Percentiles rank a stretch among this genome's conserved stretches.
Conservation (phyloP, 148 eudicot species). For the Spergularia marina region DNA sequence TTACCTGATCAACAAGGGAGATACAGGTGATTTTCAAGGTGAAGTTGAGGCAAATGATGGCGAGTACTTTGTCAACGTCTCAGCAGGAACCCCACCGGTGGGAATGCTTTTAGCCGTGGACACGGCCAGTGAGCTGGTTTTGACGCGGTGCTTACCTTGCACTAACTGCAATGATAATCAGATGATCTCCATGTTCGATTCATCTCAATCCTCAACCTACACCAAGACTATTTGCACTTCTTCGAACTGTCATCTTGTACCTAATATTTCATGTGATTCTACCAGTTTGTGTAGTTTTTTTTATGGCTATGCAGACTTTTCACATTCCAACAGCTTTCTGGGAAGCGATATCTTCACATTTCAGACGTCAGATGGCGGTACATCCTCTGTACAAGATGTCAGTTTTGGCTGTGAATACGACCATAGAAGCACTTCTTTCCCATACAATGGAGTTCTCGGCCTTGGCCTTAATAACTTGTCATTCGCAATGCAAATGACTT, state of each 20-base stretch:
- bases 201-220: slow-evolving; percentile 12
- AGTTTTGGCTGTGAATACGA: slow-evolving; percentile 18
- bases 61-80: slow-evolving; percentile 23
- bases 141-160: slow-evolving; percentile 4
- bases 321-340: slow-evolving; percentile 9
- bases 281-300: slow-evolving; percentile 14
- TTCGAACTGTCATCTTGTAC: slow-evolving; percentile 16
- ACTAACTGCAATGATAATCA: neutral
- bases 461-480: slow-evolving; percentile 22
- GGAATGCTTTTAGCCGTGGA: slow-evolving; percentile 10
- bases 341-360: slow-evolving; percentile 27
- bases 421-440: neutral
- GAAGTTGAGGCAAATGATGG: slow-evolving; percentile 11
- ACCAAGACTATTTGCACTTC: slow-evolving; percentile 11
- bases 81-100: slow-evolving; percentile 18
- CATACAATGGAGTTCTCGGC: slow-evolving; percentile 18
- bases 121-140: slow-evolving; percentile 20
- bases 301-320: slow-evolving; percentile 2
- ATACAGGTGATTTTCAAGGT: slow-evolving; percentile 3
- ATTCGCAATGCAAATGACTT: slow-evolving; percentile 19
- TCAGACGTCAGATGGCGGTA: slow-evolving; percentile 16
- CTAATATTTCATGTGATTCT: slow-evolving; percentile 18
- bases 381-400: slow-evolving; percentile 1
- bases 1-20: neutral
- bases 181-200: neutral